phyloP scores from a whole-genome alignment of 371 early-diverging fungal genomes.

The Fennellomyces sp. region DNA sequence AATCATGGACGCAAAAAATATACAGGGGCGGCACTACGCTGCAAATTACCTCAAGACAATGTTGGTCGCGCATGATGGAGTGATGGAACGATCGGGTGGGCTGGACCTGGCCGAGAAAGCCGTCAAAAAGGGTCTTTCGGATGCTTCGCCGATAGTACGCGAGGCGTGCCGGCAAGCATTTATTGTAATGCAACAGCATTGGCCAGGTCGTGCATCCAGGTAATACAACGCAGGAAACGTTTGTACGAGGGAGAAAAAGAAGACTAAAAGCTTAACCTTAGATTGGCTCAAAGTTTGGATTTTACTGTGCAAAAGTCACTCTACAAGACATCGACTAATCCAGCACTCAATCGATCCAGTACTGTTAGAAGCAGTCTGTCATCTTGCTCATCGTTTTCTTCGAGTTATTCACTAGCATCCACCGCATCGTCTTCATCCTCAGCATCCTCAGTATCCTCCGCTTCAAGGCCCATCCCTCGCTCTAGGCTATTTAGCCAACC shows the following conservation, averaged over 20 bases:
- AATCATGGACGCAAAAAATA: conserved; percentile 18
- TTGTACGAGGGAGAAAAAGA: neutral
- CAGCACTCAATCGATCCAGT: neutral
- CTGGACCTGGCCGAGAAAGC: conserved; percentile 11
- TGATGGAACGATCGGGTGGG: conserved; percentile 11
- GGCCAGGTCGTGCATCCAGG: conserved; percentile 30
- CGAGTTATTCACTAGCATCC: neutral
- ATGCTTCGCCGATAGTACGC: conserved; percentile 26
- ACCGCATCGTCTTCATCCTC: neutral
- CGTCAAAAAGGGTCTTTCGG: conserved; percentile 19
- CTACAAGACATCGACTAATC: neutral
- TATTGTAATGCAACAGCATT: conserved; percentile 20
- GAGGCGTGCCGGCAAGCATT: conserved; percentile 11
- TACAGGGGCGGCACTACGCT: conserved; percentile 22
- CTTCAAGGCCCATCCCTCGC: neutral
- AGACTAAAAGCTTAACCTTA: neutral
- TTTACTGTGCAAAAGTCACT: neutral
- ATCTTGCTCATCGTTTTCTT: neutral
- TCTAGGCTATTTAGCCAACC: neutral
- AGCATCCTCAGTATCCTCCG: neutral
- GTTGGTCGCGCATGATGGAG: conserved; percentile 15
- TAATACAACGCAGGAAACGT: conserved; percentile 5
- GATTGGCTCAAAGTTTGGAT: neutral
- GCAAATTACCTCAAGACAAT: conserved; percentile 9
- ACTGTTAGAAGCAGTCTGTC: neutral